Base-by-base conservation (phyloP, 805 yeast species). In the Wickerhamiella musiphila region DNA sequence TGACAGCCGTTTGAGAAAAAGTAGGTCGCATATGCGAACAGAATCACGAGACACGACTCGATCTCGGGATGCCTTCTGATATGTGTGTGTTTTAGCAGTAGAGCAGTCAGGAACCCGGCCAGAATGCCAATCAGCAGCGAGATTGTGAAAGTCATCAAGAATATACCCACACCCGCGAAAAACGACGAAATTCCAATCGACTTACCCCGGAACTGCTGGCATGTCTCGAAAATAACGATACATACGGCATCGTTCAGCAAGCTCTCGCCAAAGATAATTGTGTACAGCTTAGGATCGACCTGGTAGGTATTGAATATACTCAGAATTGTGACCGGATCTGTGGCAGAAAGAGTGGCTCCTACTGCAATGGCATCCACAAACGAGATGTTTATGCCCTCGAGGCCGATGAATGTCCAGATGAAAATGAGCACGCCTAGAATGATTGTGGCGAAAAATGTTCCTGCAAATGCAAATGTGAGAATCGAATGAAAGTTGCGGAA, bases 1-100 rank as follows among this genome's bases (percentile, higher is more conserved):
- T 92, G 98, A 47, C 96, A 92, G 31, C 98, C 99, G 49, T 90
- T 90, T 26, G 96, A 84, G 56, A 90, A 90, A 61, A 90, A 90
- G 55, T 90, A 90, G 0, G 95, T 82, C 47, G 83, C 94, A 52
- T 90, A 90, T 12, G 96, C 95, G 51, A 84, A 73, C 43, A 90
- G 58, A 28, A 90, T 58, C 18, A 90, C 93, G 34, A 90, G 53
- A 53, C 96, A 92, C 18, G 95, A 79, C 60, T 90, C 99, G 47
- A 90, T 81, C 52, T 83, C 92, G n/a, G 96, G 96, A 52, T 78
- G 82, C 45, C 96, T 63, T 57, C 96, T 66, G 31, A 90, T 73
- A 47, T 82, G 92, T 3, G 94, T 76, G 52, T 90, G 96, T 48
- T 90, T 90, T 47, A 90, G 63, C 22, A 84, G 64, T 42, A 90